Base-by-base conservation (phyloP, 163 green algal genomes). In the Chlorella variabilis region DNA sequence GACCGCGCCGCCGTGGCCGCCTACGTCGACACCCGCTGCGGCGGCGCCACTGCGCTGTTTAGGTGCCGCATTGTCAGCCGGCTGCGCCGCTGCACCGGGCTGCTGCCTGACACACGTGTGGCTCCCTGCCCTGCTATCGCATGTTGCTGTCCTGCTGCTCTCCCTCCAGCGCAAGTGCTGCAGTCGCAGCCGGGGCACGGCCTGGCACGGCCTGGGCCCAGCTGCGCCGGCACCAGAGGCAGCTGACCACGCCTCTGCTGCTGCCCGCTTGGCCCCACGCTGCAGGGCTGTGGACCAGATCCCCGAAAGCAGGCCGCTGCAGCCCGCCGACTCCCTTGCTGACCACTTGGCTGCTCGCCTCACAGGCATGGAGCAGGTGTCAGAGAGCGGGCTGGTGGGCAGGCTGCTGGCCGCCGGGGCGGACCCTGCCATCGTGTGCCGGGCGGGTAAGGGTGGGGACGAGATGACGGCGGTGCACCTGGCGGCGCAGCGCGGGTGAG, bases 271-370 rank as follows among this genome's bases (percentile, higher is more conserved):
- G 34, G 15, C 4, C 66, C 20, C 15, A 11, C 42, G 6, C 23
- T 38, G 41, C 76, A 82, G 76, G 62, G 76, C 76, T 0, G 23
- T 75, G 33, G 76, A 82, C 13, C 48, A 58, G 42, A 9, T 75
- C 0, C 45, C 62, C 6, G n/a, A n/a, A n/a, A n/a, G n/a, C n/a
- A n/a, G n/a, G n/a, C n/a, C n/a, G n/a, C n/a, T n/a, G n/a, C n/a
- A n/a, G n/a, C n/a, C n/a, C n/a, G n/a, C n/a, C 1, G 20, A 21
- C 2, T 1, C 42, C 23, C 1, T 4, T 38, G 7, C 59, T 39
- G 9, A 15, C 66, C 39, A 23, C 15, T 1, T 2, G 34, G 15
- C 4, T 39, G 3, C 15, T 18, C 42, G 6, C 23, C 27, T n/a
- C 76, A 82, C 62, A 45, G 76, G 62, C 0, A 9, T 75, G 33